phyloP scores from a whole-genome alignment of 1,284 basidiomycete genomes.

The Ceratobasidium papillatum region DNA sequence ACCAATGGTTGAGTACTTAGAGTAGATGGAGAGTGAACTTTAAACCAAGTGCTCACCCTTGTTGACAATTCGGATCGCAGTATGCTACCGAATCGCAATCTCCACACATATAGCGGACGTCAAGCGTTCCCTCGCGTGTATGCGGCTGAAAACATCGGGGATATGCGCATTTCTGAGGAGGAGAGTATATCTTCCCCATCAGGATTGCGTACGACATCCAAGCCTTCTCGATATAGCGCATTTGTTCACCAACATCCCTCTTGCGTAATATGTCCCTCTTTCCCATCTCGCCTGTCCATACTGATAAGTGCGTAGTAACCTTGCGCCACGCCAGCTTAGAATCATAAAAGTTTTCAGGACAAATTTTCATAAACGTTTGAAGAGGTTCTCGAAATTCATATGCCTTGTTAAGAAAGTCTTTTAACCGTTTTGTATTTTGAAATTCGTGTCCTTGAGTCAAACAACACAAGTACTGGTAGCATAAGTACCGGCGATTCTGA shows the following conservation, averaged over 20 bases:
- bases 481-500: background rate
- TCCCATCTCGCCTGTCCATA: background rate
- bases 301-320: background rate
- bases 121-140: background rate
- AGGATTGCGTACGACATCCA: background rate
- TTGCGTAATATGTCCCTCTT: background rate
- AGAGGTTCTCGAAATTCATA: background rate
- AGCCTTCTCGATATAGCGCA: background rate
- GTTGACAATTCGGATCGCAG: background rate
- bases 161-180: slow-evolving; percentile 8
- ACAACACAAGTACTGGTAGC: too few relatives aligned
- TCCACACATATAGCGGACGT: background rate
- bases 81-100: background rate
- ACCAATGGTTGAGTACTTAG: background rate
- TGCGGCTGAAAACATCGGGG: slow-evolving; percentile 5
- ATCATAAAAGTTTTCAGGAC: background rate
- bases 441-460: background rate
- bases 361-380: background rate
- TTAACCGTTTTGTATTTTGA: background rate
- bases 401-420: background rate
- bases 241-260: background rate
- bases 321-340: background rate
- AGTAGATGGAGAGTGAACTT: background rate
- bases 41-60: background rate
- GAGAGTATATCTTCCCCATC: background rate